Base-by-base conservation (phyloP, 768 basidiomycete genomes). In the Pulveroboletus sp. region DNA sequence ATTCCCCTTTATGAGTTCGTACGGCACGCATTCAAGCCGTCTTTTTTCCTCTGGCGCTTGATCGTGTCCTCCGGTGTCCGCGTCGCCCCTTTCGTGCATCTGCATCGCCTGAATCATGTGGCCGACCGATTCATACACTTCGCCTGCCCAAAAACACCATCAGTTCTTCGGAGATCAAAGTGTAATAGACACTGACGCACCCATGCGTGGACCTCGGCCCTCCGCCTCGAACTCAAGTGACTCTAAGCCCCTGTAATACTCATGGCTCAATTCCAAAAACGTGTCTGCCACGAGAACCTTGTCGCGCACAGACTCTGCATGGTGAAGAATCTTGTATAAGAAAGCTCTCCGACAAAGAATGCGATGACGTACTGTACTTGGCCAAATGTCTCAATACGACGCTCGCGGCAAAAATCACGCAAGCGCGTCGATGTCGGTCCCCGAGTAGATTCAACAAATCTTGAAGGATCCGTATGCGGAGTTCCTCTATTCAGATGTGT, bases 91-190 rank as follows among this genome's bases (percentile, higher is more conserved):
- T 5, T 57, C 54, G 0, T 32, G 35, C 23, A 38, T 49, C 27
- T 65, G 58, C 53, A 61, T 55, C 14, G 42, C 9, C 43, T 45
- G 55, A 38, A 64, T 61, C 63, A 65, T 49, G 16, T 27, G 41
- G 11, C 61, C 51, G 14, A 65, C 51, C 1, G 56, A 52, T 22
- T 55, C 47, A 32, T 58, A 63, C 12, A 65, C 63, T 42, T 64
- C 63, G 1, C 39, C 63, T 64, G 47, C n/a, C 17, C 16, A 20
- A 49, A 6, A 9, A 27, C 4, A 13, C 4, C 19, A 22, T 55
- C 37, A 47, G 32, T 5, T 11, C n/a, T 8, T 4, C 27, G 12
- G 12, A 29, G 27, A 6, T 12, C 23, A 13, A 17, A 17, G 19
- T 6, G 3, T 12, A 12, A 19, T n/a, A 2, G 12, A 29, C 14